Percentiles rank a stretch among this genome's conserved stretches.
phyloP scores from a whole-genome alignment of 257 asterid genomes.

The Ajuga chamaepitys region DNA sequence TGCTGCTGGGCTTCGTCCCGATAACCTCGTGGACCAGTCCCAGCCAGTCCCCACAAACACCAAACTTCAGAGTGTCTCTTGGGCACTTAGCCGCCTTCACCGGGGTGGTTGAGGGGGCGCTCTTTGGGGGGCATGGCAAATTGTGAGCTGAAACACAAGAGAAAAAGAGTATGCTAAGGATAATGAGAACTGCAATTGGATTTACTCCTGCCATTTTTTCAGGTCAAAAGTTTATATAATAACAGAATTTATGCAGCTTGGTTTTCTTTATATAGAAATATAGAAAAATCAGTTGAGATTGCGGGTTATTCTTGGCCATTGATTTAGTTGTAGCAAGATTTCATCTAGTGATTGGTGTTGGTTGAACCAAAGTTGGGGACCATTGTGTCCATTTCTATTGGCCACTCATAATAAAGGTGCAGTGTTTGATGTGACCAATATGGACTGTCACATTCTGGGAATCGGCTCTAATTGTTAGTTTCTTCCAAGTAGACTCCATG shows the following conservation, averaged over 20 bases:
- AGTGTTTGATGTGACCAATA: not conserved
- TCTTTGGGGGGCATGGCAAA: conserved; percentile 45
- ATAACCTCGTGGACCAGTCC: conserved; percentile 73
- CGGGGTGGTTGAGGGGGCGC: conserved; percentile 22
- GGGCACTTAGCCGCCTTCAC: conserved; percentile 53
- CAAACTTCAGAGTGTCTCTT: conserved; percentile 65
- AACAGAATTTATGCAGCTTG: not conserved
- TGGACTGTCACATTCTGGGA: conserved; percentile 10
- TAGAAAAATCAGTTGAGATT: not conserved
- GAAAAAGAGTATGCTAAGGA: conserved; percentile 36
- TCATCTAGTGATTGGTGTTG: conserved; percentile 12
- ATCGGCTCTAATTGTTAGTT: conserved; percentile 11
- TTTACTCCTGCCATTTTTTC: conserved; percentile 34
- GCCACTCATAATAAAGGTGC: not conserved
- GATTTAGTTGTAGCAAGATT: conserved; percentile 14
- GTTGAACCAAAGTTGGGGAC: not conserved
- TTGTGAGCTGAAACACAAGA: conserved; percentile 37
- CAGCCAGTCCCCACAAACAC: conserved; percentile 85
- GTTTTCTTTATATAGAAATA: conserved; percentile 1
- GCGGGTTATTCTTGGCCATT: conserved; percentile 25
- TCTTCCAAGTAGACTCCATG: not conserved
- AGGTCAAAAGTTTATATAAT: not conserved
- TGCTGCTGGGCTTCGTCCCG: conserved; percentile 52
- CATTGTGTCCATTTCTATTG: not conserved
- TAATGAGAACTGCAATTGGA: conserved; percentile 22